phyloP scores from a whole-genome alignment of 176 grass and related monocot species.

The Avena eriantha region DNA sequence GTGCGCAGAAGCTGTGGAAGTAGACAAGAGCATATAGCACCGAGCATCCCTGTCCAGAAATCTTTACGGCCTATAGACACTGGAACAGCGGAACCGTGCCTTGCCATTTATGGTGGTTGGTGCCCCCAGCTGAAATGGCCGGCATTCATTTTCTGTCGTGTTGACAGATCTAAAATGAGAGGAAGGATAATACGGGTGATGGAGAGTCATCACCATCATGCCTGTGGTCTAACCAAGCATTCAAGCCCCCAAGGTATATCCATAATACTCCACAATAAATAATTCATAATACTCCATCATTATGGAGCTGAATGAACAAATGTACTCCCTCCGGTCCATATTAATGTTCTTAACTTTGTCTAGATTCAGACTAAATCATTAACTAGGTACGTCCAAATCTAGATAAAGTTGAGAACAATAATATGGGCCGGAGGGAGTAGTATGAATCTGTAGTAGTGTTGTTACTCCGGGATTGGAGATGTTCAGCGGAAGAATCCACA shows the following conservation, averaged over 20 bases:
- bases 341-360: no score
- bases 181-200: background rate
- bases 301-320: background rate
- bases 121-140: background rate
- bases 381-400: no score
- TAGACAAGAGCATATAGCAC: constrained; percentile 32
- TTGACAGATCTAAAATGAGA: background rate
- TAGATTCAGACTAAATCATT: no score
- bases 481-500: background rate
- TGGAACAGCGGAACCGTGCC: constrained; percentile 18
- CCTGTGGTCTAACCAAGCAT: constrained; percentile 8
- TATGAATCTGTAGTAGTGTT: background rate
- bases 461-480: background rate
- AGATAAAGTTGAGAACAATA: no score
- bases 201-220: background rate
- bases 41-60: constrained; percentile 36
- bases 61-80: background rate
- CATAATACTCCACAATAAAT: background rate
- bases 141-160: constrained; percentile 45
- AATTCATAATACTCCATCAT: background rate
- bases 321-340: no score
- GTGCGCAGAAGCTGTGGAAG: background rate
- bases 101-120: constrained; percentile 38
- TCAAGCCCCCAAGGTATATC: background rate
- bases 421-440: no score